Percentiles rank a stretch among this genome's conserved stretches.
phyloP scores from a whole-genome alignment of 306 rosid genomes.

The Corylus avellana region DNA sequence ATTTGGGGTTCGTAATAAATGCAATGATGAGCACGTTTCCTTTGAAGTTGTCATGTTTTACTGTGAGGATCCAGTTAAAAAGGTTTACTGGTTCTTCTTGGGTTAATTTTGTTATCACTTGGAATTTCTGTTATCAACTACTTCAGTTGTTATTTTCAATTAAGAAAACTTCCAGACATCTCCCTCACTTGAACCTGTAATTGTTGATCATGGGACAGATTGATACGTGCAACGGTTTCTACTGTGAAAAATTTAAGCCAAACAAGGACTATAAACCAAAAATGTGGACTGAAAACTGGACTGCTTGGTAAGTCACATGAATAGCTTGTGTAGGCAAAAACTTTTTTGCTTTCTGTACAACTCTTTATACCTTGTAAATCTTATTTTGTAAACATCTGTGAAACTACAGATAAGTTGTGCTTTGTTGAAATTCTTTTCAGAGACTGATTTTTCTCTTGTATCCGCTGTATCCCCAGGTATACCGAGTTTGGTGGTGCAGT shows the following conservation, averaged over 20 bases:
- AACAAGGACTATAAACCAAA: slow-evolving; percentile 75
- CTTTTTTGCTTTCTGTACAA: not conserved
- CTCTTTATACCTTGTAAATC: not conserved
- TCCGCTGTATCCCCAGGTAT: slow-evolving; percentile 49
- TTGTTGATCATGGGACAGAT: slow-evolving; percentile 49
- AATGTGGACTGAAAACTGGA: slow-evolving; percentile 97
- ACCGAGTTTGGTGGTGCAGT: slow-evolving; percentile 87
- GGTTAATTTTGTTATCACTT: not conserved
- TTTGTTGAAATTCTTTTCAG: not conserved
- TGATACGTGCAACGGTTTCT: slow-evolving; percentile 85
- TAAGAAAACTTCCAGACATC: slow-evolving; percentile 2
- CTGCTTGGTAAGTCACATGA: slow-evolving; percentile 74
- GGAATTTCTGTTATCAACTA: not conserved
- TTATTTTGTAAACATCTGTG: too few relatives aligned
- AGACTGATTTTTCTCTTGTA: slow-evolving; percentile 1
- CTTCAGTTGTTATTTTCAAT: not conserved
- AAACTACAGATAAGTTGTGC: too few relatives aligned
- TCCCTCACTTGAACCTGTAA: slow-evolving; percentile 15
- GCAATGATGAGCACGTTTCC: not conserved
- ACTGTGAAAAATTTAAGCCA: slow-evolving; percentile 83
- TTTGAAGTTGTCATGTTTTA: not conserved
- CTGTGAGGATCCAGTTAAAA: not conserved
- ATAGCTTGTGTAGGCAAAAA: slow-evolving; percentile 7
- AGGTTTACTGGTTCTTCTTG: not conserved
- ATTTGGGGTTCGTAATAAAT: slow-evolving; percentile 10